phyloP scores from a whole-genome alignment of 1,284 basidiomycete genomes.

The Moesziomyces parantarcticus region DNA sequence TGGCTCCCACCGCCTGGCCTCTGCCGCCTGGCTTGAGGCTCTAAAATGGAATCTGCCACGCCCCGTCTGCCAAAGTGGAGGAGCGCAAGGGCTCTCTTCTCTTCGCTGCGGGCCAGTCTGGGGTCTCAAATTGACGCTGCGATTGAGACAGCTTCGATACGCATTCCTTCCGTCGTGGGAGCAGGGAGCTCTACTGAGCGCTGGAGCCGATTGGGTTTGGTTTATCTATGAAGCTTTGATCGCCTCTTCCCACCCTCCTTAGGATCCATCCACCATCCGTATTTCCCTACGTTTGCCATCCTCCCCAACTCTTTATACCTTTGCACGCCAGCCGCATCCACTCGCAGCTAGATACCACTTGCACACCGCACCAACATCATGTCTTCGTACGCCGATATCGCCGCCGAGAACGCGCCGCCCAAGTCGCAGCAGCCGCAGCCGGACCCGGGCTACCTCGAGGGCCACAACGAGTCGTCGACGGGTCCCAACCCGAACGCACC shows the following conservation, averaged over 20 bases:
- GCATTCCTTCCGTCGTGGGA: not conserved
- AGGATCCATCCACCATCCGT: not conserved
- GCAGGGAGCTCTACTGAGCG: too few species aligned
- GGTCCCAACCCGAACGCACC: constrained; percentile 16
- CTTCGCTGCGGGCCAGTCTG: too few species aligned
- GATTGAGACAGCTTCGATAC: too few species aligned
- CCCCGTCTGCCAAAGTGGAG: too few species aligned
- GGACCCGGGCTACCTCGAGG: constrained; percentile 49
- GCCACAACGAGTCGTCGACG: constrained; percentile 12
- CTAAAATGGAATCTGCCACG: not conserved
- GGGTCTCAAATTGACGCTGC: too few species aligned
- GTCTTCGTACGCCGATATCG: constrained; percentile 55
- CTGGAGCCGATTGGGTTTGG: not conserved
- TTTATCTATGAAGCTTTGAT: not conserved
- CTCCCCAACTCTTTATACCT: too few species aligned
- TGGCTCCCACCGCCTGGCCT: too few species aligned
- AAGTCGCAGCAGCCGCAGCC: constrained; percentile 51
- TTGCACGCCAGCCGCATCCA: not conserved
- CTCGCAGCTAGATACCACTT: not conserved
- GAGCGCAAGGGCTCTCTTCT: too few species aligned
- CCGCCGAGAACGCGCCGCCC: constrained; percentile 51
- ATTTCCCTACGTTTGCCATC: too few species aligned
- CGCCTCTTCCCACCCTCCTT: not conserved
- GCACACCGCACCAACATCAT: constrained; percentile 10
- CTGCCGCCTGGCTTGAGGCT: too few species aligned